phyloP scores from a whole-genome alignment of 192 early-diverging fungal species.

The Lunasporangiospora selenospora region DNA sequence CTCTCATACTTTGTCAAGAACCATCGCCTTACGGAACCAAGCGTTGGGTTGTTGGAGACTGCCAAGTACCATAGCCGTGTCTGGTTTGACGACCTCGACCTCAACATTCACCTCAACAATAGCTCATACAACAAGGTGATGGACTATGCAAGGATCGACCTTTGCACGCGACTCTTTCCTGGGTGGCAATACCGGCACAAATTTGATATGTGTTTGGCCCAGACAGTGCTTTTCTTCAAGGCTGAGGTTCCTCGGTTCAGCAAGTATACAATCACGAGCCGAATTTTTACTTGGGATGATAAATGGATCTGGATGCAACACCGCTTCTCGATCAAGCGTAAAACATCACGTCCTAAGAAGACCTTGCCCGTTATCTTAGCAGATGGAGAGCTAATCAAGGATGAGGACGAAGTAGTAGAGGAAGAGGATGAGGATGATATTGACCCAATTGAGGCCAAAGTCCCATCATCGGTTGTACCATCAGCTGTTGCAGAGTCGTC shows the following conservation, averaged over 20 bases:
- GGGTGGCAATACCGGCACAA: conserved; percentile 30
- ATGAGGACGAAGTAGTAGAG: conserved; percentile 23
- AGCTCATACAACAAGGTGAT: conserved; percentile 61
- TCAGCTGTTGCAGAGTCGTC: neutral
- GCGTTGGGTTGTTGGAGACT: conserved; percentile 45
- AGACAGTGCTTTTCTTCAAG: conserved; percentile 53
- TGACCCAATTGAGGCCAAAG: conserved; percentile 41
- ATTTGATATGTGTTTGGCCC: conserved; percentile 41
- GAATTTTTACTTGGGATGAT: conserved; percentile 58
- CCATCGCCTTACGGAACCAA: conserved; percentile 14
- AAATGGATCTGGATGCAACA: conserved; percentile 60
- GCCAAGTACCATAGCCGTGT: conserved; percentile 49
- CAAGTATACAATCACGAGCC: conserved; percentile 53
- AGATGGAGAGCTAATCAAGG: conserved; percentile 2
- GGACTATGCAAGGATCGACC: conserved; percentile 54
- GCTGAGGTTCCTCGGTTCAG: conserved; percentile 55
- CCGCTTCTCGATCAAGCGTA: conserved; percentile 47
- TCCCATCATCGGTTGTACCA: neutral
- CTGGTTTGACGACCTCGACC: conserved; percentile 58
- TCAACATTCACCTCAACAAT: conserved; percentile 58
- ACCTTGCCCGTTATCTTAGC: conserved; percentile 3
- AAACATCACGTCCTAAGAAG: conserved; percentile 9
- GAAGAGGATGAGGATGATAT: conserved; percentile 47
- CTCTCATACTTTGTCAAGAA: conserved; percentile 36
- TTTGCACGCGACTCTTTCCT: conserved; percentile 37